These are phyloP conservation scores for Trichoderma erinaceum DNA, from an alignment of 495 filamentous ascomycete genomes.

Conservation along the genomic window DNA sequence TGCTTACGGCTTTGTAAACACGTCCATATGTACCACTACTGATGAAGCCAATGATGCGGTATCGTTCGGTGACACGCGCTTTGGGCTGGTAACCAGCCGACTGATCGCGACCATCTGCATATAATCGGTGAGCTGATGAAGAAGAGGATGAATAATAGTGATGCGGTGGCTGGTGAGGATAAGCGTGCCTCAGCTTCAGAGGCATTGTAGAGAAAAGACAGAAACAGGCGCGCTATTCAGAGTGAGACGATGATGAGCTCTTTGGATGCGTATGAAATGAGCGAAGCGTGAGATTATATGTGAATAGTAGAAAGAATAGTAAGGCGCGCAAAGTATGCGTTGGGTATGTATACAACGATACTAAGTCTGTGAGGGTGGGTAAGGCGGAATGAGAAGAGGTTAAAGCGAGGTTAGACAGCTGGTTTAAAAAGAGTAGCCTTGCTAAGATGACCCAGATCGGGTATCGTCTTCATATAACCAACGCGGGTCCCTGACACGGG, in stretches of 20 bases:
- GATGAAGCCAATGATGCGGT: conserved; percentile 96
- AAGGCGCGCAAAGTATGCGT: background rate
- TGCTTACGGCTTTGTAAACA: conserved; percentile 89
- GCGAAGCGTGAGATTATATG: too few relatives aligned
- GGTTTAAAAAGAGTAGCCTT: conserved; percentile 5
- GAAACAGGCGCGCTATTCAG: background rate
- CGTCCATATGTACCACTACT: conserved; percentile 97
- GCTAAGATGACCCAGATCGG: conserved; percentile 10
- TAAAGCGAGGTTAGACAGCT: conserved; percentile 3
- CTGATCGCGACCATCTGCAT: conserved; percentile 40
- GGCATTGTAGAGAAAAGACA: background rate
- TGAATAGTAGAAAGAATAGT: background rate
- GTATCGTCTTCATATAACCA: conserved; percentile 2
- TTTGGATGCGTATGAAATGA: background rate
- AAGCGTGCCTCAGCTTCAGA: conserved; percentile 3
- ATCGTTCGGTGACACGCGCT: conserved; percentile 81
- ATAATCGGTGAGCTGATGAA: conserved; percentile 18
- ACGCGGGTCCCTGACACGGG: background rate
- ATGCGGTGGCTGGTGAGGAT: conserved; percentile 8
- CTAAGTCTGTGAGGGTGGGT: background rate
- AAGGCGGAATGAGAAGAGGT: background rate
- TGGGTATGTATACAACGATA: background rate
- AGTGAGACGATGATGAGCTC: background rate
- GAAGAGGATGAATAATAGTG: conserved; percentile 8
- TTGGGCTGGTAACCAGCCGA: conserved; percentile 65